Evolutionary conservation across 2,329 filamentous ascomycete genomes (phyloP).

Genomic region (Scopulariopsis brevicaulis): DNA sequence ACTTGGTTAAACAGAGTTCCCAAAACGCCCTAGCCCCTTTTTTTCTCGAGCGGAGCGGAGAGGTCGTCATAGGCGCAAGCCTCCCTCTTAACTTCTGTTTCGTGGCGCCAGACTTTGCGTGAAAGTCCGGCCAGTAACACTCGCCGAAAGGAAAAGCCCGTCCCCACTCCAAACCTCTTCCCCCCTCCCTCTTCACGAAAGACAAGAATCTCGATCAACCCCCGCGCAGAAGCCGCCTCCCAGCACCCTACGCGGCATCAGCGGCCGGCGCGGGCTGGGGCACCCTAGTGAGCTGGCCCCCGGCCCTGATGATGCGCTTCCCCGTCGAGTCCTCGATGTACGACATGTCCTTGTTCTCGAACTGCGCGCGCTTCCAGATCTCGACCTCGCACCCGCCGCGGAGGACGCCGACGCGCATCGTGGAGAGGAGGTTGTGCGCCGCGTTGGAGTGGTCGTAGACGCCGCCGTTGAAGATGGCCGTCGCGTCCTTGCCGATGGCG

Average conservation of each 20-base stretch:
- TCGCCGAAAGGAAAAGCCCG: background rate
- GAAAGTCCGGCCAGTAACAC: too few species aligned
- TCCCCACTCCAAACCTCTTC: background rate
- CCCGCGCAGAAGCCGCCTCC: background rate
- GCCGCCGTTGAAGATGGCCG: slow-evolving; percentile 84
- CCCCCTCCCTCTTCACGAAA: background rate
- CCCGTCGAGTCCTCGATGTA: slow-evolving; percentile 73
- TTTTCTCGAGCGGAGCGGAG: background rate
- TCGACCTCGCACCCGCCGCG: slow-evolving; percentile 81
- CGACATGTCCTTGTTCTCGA: slow-evolving; percentile 72
- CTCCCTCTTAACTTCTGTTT: too few species aligned
- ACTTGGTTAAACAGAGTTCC: background rate
- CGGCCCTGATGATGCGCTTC: slow-evolving; percentile 74
- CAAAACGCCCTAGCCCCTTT: background rate
- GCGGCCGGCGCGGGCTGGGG: slow-evolving; percentile 70
- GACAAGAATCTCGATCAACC: background rate
- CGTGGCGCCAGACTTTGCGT: too few species aligned
- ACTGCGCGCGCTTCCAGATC: slow-evolving; percentile 82
- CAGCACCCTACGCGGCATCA: slow-evolving; percentile 55
- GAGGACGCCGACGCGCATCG: slow-evolving; percentile 79
- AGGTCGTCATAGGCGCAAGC: too few species aligned
- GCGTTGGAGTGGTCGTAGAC: slow-evolving; percentile 86
- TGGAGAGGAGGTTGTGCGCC: slow-evolving; percentile 78
- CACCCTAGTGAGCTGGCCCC: slow-evolving; percentile 75
- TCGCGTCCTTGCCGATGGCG: slow-evolving; percentile 77